phyloP scores from a whole-genome alignment of 805 yeast species.

The Wickerhamomyces alni region DNA sequence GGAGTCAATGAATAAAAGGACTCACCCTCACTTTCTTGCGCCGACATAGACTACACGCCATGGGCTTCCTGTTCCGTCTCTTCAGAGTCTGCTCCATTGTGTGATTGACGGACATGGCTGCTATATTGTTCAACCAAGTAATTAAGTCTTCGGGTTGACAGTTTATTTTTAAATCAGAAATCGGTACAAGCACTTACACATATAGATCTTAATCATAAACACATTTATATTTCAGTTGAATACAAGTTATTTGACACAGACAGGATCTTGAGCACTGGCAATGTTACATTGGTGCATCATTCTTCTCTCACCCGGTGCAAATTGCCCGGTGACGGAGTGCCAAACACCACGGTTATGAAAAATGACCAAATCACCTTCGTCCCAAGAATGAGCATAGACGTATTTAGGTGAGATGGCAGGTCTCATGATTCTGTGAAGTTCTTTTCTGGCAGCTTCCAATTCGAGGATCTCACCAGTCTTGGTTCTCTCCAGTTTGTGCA shows the following conservation, averaged over 20 bases:
- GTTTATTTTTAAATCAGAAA: too few species aligned
- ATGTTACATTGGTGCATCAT: constrained; percentile 93
- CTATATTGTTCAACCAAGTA: too few species aligned
- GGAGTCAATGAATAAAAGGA: too few species aligned
- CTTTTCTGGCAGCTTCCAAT: constrained; percentile 68
- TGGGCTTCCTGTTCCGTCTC: too few species aligned
- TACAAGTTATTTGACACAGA: constrained; percentile 15
- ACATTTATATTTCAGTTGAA: too few species aligned
- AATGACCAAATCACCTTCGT: constrained; percentile 76
- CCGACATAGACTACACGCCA: too few species aligned
- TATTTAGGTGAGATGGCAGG: constrained; percentile 74
- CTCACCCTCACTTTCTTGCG: too few species aligned
- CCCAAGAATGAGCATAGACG: constrained; percentile 81
- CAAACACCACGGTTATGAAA: constrained; percentile 87
- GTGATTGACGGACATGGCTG: too few species aligned
- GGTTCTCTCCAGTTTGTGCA: constrained; percentile 51
- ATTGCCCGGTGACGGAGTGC: constrained; percentile 90
- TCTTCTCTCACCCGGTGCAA: constrained; percentile 69
- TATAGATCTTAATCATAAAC: too few species aligned
- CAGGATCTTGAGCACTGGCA: constrained; percentile 74
- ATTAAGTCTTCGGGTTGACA: too few species aligned
- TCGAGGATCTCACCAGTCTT: constrained; percentile 55
- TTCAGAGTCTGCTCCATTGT: too few species aligned
- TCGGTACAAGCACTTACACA: too few species aligned
- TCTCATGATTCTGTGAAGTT: constrained; percentile 70